Evolutionary conservation across 2,329 filamentous ascomycete species (phyloP), one percentile per base, ranked within the genome.

Genomic region (Aspergillus glaucus): DNA sequence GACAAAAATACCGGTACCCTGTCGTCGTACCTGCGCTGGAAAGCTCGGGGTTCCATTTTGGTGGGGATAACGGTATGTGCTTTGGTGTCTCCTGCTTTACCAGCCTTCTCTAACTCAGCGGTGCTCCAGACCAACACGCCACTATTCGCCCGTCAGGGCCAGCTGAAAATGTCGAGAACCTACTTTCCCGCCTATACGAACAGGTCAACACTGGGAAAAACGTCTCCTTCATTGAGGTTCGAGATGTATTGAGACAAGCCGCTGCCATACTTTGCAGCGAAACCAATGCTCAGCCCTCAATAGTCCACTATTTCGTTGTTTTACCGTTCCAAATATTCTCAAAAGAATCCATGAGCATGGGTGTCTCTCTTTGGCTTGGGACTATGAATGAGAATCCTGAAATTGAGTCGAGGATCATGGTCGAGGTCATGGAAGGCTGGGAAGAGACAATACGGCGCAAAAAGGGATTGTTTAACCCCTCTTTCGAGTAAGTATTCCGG

Each of bases 361-460:
- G 93, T 5, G 87, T 96, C 32, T 96, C 93, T 3, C 75, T 98
- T 6, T 99, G 93, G 93, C 82, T 96, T 52, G 93, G 93, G 22
- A 88, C 97, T 12, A 94, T 97, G 62, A 93, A 97, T 60, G 93
- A 98, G 66, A 97, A 95, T 61, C 88, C 91, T 2, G 80, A 81
- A 48, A 85, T 96, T 69, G 90, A 95, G 67, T 81, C 92, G 7
- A 84, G 90, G 52, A 82, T 99, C 48, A 72, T 98, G 28, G 84
- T 84, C 46, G 89, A 95, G 64, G 88, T 97, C 59, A 86, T 87
- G 8, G 86, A 93, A 62, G 87, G 92, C 54, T 98, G 92, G 88
- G 92, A 97, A 67, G 77, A 79, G 49, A 93, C 87, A 3, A 84
- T 96, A 42, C 80, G 87, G 50, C 84, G 81, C 58, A 82, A 81